Conservation (phyloP, 352 stramenopile species). For the Phytophthora fragariaefolia region DNA sequence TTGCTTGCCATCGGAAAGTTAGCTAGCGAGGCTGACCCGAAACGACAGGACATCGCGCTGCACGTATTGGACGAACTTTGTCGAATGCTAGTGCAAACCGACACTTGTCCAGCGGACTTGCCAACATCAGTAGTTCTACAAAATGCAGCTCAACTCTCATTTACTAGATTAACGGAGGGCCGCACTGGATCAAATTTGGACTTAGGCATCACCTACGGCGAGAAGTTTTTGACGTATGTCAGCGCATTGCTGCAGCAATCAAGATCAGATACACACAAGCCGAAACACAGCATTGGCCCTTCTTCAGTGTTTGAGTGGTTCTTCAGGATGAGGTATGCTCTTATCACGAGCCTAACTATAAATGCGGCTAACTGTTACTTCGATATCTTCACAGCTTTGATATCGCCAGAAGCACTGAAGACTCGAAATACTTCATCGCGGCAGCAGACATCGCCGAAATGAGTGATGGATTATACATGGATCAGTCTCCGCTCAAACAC, state of each 20-base stretch:
- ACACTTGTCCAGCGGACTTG: slow-evolving; percentile 23
- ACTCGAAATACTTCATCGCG: slow-evolving; percentile 57
- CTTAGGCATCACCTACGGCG: slow-evolving; percentile 28
- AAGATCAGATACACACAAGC: slow-evolving; percentile 3
- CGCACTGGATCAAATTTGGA: slow-evolving; percentile 5
- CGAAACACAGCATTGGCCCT: slow-evolving; percentile 34
- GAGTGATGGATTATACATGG: slow-evolving; percentile 47
- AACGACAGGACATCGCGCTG: slow-evolving; percentile 46
- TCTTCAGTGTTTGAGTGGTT: slow-evolving; percentile 77
- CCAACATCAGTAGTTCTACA: slow-evolving; percentile 58
- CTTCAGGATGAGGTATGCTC: slow-evolving; percentile 68
- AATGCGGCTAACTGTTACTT: not conserved
- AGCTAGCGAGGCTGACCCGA: slow-evolving; percentile 34
- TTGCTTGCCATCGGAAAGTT: slow-evolving; percentile 61
- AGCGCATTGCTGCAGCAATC: slow-evolving; percentile 44
- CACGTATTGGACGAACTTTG: slow-evolving; percentile 69
- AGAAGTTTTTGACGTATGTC: slow-evolving; percentile 54
- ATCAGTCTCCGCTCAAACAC: slow-evolving; percentile 43
- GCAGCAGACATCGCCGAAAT: slow-evolving; percentile 63
- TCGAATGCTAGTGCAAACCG: slow-evolving; percentile 14
- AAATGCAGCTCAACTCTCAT: slow-evolving; percentile 74
- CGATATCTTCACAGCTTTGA: slow-evolving; percentile 55
- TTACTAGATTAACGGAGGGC: slow-evolving; percentile 33
- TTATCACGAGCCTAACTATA: not conserved
- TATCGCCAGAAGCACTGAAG: slow-evolving; percentile 65